A percentile compares a stretch with the other conserved stretches of the same genome.
Conservation (phyloP, 2,329 filamentous ascomycete species). For the Tolypocladium ovalisporum region DNA sequence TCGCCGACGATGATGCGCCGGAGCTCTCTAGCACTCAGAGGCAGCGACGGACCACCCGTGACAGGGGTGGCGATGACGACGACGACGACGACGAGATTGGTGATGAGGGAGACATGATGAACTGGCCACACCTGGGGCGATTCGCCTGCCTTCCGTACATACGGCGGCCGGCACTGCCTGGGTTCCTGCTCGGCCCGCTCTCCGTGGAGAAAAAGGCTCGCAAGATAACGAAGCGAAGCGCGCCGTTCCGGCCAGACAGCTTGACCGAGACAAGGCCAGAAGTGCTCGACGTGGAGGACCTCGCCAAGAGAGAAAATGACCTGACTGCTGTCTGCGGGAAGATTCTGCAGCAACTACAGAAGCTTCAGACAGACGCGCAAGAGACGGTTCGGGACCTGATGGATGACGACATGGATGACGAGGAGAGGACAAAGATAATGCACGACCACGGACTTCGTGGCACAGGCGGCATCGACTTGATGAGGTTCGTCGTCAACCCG, state of each 20-base stretch:
- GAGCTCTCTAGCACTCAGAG: constrained; percentile 40
- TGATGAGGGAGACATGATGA: constrained; percentile 65
- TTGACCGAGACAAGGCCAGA: constrained; percentile 65
- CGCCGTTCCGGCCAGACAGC: constrained; percentile 57
- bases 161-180: constrained; percentile 62
- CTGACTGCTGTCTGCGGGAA: constrained; percentile 68
- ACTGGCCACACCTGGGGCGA: constrained; percentile 77
- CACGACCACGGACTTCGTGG: constrained; percentile 53
- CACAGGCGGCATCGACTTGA: constrained; percentile 63
- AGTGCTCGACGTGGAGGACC: constrained; percentile 62
- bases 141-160: constrained; percentile 66
- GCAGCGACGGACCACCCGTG: constrained; percentile 24
- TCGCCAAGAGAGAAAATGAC: constrained; percentile 68
- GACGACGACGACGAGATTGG: constrained; percentile 51
- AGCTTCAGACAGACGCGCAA: constrained; percentile 35
- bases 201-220: constrained; percentile 79
- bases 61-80: constrained; percentile 37
- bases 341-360: constrained; percentile 53
- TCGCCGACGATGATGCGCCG: constrained; percentile 37
- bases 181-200: constrained; percentile 79
- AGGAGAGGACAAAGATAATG: constrained; percentile 43
- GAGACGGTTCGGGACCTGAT: constrained; percentile 30
- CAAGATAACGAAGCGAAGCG: constrained; percentile 58
- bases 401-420: constrained; percentile 34
- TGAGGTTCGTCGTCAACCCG: constrained; percentile 86